Evolutionary conservation across 805 yeast genomes (phyloP), one percentile per base, ranked within the genome.

Genomic region (Yarrowia keelungensis): DNA sequence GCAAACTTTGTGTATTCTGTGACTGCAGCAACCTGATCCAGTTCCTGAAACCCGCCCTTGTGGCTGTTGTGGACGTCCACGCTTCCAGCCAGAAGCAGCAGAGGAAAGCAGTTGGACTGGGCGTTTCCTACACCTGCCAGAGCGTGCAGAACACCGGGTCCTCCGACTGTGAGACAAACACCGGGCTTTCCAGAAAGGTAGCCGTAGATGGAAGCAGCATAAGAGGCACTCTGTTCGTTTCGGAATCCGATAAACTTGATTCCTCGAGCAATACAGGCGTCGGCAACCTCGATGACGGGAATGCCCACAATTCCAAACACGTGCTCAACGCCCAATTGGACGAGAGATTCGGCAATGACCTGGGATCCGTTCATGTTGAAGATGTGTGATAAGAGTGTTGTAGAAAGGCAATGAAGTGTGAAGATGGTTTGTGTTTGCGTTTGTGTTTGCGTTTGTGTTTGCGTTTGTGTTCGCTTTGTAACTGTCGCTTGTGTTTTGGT

Each of bases 231-330:
- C 73, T 89, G 92, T 74, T 89, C 92, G 75, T 89, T 89, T 70
- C 92, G 79, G 74, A 88, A 88, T 0, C 87, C 75, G 47, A 88
- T 76, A 75, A 89, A 89, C 69, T 79, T 77, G 69, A 89, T 83
- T 1, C 88, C 90, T 15, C 77, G 75, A 9, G 77, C 77, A 22
- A 87, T 84, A 70, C 85, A 79, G 0, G 87, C 85, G 68, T 88
- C 89, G 16, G 91, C 92, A 19, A 86, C 84, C 69, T 89, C 91
- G 14, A 89, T 89, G 10, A 89, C 86, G 0, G 93, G 93, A 56
- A 89, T 89, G 0, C 92, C 93, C 4, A 89, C 92, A 35, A 89
- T 81, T 3, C 92, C 93, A 76, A 89, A 89, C 1, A 88, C 84
- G 12, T 81, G 82, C 38, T 81, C 79, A 22, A 88, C 85, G 0